Evolutionary conservation across 306 rosid genomes (phyloP), one percentile per base, ranked within the genome.

Genomic region (Glycine tomentella): DNA sequence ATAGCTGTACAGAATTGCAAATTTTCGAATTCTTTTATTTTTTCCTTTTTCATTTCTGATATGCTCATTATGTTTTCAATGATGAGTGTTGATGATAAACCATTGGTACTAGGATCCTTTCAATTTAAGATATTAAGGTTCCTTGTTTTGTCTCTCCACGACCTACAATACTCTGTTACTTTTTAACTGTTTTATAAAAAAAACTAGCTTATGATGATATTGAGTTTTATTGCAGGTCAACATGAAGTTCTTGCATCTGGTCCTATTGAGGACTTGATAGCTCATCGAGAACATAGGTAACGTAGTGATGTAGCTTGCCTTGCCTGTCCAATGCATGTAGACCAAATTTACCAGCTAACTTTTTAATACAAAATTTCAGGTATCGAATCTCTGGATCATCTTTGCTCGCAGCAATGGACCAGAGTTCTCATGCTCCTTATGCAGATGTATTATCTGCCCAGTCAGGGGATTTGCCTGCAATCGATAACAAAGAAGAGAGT

Each of bases 191-290:
- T 61, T 12, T 25, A 31, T 61, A 42, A 55, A 75, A 56, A 3
- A 69, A 59, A 63, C 40, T 58, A 45, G 36, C 36, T 69, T 13
- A 12, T 61, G 44, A 52, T 78, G 74, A 74, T 74, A 17, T 25
- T 25, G 62, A 74, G 52, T 49, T 77, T 78, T 5, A 63, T 40
- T 81, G 48, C 82, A 96, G 99, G 92, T 83, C 97, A 96, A 84
- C 99, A 96, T 77, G 99, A 96, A 86, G 97, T 96, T 86, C 98
- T 96, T 86, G 99, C 99, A 67, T 96, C 98, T 63, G 99, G 99
- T 44, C 99, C 99, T 80, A 96, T 96, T 57, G 99, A 96, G 84
- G 99, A 96, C 84, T 88, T 93, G 85, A 93, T 95, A 72, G 98
- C 99, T 78, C 99, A 95, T 81, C 90, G 99, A 53, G 99, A 96